phyloP scores from a whole-genome alignment of 2,329 filamentous ascomycete species.

The Balansia obtecta region DNA sequence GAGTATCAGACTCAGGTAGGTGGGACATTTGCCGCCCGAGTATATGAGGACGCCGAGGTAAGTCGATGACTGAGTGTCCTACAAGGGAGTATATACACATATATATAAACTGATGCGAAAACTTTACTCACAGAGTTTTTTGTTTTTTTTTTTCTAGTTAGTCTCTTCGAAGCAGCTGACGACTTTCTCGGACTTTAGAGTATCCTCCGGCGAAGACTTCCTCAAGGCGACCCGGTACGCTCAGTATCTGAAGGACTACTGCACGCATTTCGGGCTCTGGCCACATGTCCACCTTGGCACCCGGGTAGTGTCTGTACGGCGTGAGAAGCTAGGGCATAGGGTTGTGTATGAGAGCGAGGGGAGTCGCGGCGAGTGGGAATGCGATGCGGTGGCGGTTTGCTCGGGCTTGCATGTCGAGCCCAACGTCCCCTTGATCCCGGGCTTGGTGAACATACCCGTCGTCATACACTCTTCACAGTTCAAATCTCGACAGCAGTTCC shows the following conservation, averaged over 20 bases:
- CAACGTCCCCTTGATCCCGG: conserved; percentile 23
- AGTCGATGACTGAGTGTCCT: neutral
- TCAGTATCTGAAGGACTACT: conserved; percentile 27
- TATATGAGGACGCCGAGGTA: conserved; percentile 30
- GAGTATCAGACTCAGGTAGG: conserved; percentile 27
- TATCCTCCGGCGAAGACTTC: conserved; percentile 26
- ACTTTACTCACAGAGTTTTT: too few relatives aligned
- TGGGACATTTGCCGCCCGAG: conserved; percentile 29
- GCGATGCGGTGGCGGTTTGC: conserved; percentile 31
- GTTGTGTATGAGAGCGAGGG: neutral
- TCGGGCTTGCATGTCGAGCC: conserved; percentile 28
- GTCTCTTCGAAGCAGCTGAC: conserved; percentile 36
- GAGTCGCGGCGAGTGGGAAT: conserved; percentile 16
- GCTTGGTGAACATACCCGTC: conserved; percentile 20
- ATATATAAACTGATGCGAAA: too few relatives aligned
- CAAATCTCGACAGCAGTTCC: conserved; percentile 27
- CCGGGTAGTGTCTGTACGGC: conserved; percentile 15
- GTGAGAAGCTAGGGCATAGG: conserved; percentile 4
- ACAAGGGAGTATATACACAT: too few relatives aligned
- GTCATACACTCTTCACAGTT: conserved; percentile 32
- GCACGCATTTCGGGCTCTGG: conserved; percentile 24
- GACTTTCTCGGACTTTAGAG: conserved; percentile 32
- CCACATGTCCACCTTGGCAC: conserved; percentile 21
- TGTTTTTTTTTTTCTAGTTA: too few relatives aligned
- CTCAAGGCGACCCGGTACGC: conserved; percentile 24